Conservation (phyloP, 352 stramenopile genomes). For the Blastocystis sp. region DNA sequence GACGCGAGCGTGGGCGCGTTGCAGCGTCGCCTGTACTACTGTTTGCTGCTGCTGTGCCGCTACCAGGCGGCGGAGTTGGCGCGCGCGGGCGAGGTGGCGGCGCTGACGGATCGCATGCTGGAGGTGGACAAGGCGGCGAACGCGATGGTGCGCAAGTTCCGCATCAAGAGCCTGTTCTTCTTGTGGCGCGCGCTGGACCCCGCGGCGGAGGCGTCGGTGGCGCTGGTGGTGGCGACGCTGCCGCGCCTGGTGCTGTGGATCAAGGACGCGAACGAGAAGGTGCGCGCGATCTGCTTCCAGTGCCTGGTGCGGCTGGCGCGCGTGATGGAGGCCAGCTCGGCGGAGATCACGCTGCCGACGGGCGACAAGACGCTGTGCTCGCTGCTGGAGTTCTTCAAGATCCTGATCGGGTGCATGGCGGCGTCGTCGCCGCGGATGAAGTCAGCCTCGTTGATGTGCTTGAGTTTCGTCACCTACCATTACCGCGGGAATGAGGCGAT, state of each 20-base stretch:
- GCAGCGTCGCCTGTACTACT: constrained; percentile 20
- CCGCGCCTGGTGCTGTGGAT: constrained; percentile 69
- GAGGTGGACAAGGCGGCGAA: neutral
- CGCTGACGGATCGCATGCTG: neutral
- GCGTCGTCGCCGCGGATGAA: constrained; percentile 73
- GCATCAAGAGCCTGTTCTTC: constrained; percentile 5
- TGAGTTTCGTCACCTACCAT: constrained; percentile 65
- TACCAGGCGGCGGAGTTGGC: constrained; percentile 10
- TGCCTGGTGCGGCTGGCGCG: constrained; percentile 73
- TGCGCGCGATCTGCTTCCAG: constrained; percentile 68
- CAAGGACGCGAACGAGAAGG: constrained; percentile 71
- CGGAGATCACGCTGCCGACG: constrained; percentile 26
- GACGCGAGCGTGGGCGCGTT: neutral
- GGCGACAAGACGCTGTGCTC: constrained; percentile 46
- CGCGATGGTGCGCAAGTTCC: constrained; percentile 11
- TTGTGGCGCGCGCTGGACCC: constrained; percentile 5
- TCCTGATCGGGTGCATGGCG: constrained; percentile 73
- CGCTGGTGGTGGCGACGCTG: constrained; percentile 45
- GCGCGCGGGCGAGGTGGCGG: neutral
- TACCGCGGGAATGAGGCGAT: constrained; percentile 41
- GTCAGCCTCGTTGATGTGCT: constrained; percentile 59
- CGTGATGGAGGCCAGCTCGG: constrained; percentile 76
- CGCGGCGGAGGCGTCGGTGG: neutral
- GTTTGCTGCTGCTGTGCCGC: constrained; percentile 1
- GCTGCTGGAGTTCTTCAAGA: constrained; percentile 70